Evolutionary conservation across 2,329 filamentous ascomycete genomes (phyloP).

Genomic region (Bipolaris sorokiniana): DNA sequence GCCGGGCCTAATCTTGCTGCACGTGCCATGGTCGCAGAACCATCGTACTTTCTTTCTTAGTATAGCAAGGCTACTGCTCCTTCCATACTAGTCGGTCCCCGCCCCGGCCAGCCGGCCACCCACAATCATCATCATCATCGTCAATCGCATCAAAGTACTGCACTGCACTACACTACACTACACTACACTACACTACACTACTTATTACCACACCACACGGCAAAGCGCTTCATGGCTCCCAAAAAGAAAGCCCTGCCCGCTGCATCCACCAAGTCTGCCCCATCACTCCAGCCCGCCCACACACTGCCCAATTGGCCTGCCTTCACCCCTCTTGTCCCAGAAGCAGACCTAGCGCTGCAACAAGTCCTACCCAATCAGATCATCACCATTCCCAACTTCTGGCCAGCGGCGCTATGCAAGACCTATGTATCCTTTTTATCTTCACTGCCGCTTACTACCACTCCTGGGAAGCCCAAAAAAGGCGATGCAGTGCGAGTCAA

Average conservation of each 20-base stretch:
- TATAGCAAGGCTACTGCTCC: too few species aligned
- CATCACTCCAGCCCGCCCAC: conserved; percentile 9
- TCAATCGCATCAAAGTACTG: too few species aligned
- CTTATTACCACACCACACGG: too few species aligned
- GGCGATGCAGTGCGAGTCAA: conserved; percentile 86
- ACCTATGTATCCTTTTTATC: conserved; percentile 76
- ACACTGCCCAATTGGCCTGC: conserved; percentile 69
- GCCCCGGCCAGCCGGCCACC: too few species aligned
- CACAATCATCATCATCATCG: too few species aligned
- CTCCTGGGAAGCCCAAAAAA: conserved; percentile 76
- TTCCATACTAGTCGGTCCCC: too few species aligned
- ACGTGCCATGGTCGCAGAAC: not conserved
- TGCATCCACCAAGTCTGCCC: conserved; percentile 4
- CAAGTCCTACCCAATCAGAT: conserved; percentile 70
- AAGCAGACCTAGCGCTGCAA: conserved; percentile 67
- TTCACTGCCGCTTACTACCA: conserved; percentile 74
- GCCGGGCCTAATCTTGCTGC: conserved; percentile 14
- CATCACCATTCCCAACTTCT: conserved; percentile 74
- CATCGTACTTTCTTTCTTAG: too few species aligned
- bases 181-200: too few species aligned
- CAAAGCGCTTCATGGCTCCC: conserved; percentile 32
- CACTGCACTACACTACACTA: too few species aligned
- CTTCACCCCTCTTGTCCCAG: conserved; percentile 71
- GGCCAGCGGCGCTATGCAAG: conserved; percentile 75
- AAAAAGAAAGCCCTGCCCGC: conserved; percentile 37